Percentiles rank a stretch among this genome's conserved stretches.
Evolutionary conservation across 2,329 filamentous ascomycete species (phyloP).

Genomic region (Emericellopsis atlantica): DNA sequence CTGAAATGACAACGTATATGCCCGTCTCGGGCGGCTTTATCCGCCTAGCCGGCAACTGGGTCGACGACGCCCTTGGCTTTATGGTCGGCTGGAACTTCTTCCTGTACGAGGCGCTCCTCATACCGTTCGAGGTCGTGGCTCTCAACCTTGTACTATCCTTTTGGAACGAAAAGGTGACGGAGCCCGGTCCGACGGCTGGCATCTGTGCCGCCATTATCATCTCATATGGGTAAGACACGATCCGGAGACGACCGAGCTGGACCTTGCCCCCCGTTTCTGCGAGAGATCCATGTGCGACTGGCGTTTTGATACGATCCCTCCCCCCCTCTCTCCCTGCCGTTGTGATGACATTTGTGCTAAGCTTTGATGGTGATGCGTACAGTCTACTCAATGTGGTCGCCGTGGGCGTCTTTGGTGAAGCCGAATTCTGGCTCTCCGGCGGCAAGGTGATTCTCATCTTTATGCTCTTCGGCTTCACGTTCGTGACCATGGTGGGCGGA

Average conservation of each 20-base stretch:
- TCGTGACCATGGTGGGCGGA: constrained; percentile 47
- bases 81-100: constrained; percentile 37
- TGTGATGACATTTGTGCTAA: background rate
- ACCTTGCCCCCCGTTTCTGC: too few relatives aligned
- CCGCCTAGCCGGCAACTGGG: constrained; percentile 43
- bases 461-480: constrained; percentile 43
- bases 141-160: constrained; percentile 23
- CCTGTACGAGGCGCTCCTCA: constrained; percentile 34
- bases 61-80: constrained; percentile 46
- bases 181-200: constrained; percentile 20
- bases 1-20: constrained; percentile 46
- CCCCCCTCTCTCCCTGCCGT: too few relatives aligned
- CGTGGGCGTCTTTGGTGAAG: constrained; percentile 27
- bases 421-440: constrained; percentile 31
- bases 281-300: too few relatives aligned
- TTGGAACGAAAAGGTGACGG: constrained; percentile 16
- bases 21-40: constrained; percentile 46
- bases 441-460: constrained; percentile 46
- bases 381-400: constrained; percentile 25
- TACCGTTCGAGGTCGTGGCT: constrained; percentile 37
- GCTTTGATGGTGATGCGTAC: background rate
- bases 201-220: constrained; percentile 29
- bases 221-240: constrained; percentile 16
- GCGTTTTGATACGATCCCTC: too few relatives aligned
- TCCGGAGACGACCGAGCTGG: too few relatives aligned